Evolutionary conservation across 2,329 filamentous ascomycete species (phyloP).

Genomic region (Monosporascus sp.): DNA sequence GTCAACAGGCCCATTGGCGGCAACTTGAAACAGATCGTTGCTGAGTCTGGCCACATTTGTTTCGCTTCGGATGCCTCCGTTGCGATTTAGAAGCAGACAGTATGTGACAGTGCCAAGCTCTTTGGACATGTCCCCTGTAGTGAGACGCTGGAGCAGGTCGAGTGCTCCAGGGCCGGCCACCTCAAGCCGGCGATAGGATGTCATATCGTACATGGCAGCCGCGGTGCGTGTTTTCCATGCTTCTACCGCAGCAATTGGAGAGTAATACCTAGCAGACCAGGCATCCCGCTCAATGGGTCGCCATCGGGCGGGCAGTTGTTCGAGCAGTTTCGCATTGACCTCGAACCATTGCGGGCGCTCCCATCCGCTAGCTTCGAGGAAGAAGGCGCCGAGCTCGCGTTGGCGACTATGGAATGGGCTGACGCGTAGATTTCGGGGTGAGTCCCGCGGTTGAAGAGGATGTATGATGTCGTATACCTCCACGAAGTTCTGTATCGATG

Average conservation of each 20-base stretch:
- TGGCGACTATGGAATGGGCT: conserved; percentile 55
- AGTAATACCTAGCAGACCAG: conserved; percentile 55
- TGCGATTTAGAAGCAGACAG: conserved; percentile 48
- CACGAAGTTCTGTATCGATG: conserved; percentile 56
- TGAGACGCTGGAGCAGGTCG: conserved; percentile 48
- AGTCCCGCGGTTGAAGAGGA: conserved; percentile 52
- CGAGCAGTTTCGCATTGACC: conserved; percentile 47
- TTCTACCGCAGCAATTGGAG: conserved; percentile 54
- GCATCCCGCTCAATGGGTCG: conserved; percentile 49
- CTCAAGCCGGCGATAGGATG: conserved; percentile 53
- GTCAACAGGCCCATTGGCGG: conserved; percentile 52
- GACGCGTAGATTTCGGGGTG: conserved; percentile 52
- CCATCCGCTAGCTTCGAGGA: conserved; percentile 57
- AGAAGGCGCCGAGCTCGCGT: conserved; percentile 50
- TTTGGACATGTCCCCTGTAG: conserved; percentile 44
- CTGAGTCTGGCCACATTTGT: conserved; percentile 50
- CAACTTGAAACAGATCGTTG: conserved; percentile 47
- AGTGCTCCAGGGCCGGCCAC: conserved; percentile 53
- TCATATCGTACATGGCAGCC: conserved; percentile 60
- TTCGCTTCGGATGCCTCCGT: conserved; percentile 52
- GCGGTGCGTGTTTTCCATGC: conserved; percentile 62
- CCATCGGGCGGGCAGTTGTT: conserved; percentile 49
- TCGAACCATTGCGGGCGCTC: conserved; percentile 61
- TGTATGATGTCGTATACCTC: conserved; percentile 63
- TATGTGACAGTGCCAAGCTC: conserved; percentile 49